Base-by-base conservation (phyloP, 768 basidiomycete species). In the Mycena vitilis region DNA sequence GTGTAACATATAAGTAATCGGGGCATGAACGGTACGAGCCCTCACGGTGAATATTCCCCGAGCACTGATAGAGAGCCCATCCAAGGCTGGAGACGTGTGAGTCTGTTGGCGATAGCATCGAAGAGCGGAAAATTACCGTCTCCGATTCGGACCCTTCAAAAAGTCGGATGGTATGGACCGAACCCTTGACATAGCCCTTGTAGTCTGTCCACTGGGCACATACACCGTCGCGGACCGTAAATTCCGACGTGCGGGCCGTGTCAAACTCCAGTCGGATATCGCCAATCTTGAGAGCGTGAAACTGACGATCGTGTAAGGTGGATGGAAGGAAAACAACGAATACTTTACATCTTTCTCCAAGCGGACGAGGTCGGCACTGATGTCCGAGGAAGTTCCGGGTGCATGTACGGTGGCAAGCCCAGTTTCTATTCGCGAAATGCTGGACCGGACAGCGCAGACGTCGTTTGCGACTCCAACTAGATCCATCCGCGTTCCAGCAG, bases 401-500 rank as follows among this genome's bases (percentile, higher is more conserved):
- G 18, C 7, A 47, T 5, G 34, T 40, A 40, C 15, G 15, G 40
- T 15, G 40, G 40, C 40, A 40, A 63, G 52, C 13, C 55, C 40
- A 15, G 40, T 25, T 30, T 57, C 54, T 8, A 64, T 16, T 0
- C 48, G 44, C 20, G 34, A 22, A 11, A 63, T 18, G 1, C 16
- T 22, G 1, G 53, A n/a, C n/a, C 44, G 9, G 8, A 63, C 62
- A 4, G 23, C 44, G 0, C 34, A 15, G 23, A 64, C 55, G 2
- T 2, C 44, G 47, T 48, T 56, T 5, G 54, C 44, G 1, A 64
- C 54, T 2, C 20, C 47, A 10, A 15, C 47, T 11, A 64, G 10
- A 57, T 64, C 63, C 63, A 64, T 48, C 2, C 63, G 54, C 18
- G 54, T 56, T 16, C 63, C 63, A 4, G 45, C 45, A 2, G 55